Evolutionary conservation across 2,329 filamentous ascomycete species (phyloP).

Genomic region (Xylaria sp.): DNA sequence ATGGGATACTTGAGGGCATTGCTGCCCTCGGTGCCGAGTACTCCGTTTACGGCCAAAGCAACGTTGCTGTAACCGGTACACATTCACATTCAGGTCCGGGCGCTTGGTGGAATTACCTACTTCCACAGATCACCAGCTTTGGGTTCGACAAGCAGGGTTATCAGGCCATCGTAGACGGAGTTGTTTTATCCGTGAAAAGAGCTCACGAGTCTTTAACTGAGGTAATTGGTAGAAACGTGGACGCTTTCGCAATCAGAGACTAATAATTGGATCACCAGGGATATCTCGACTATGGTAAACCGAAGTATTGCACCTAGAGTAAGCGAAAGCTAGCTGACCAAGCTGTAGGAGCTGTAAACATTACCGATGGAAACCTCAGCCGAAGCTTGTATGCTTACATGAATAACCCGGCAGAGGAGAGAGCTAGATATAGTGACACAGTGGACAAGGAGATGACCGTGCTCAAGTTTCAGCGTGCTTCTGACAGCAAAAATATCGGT

Average conservation of each 20-base stretch:
- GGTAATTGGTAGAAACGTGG: conserved; percentile 31
- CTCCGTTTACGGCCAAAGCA: conserved; percentile 74
- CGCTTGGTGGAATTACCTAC: conserved; percentile 89
- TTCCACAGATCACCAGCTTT: conserved; percentile 85
- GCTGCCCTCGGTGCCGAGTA: conserved; percentile 72
- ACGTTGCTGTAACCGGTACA: conserved; percentile 87
- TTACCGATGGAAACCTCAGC: conserved; percentile 79
- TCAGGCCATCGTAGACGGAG: conserved; percentile 83
- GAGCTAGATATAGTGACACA: conserved; percentile 46
- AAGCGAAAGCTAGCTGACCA: conserved; percentile 7
- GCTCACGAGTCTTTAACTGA: conserved; percentile 73
- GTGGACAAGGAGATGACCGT: conserved; percentile 80
- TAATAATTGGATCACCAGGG: conserved; percentile 52
- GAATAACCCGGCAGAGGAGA: conserved; percentile 77
- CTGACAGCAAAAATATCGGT: conserved; percentile 76
- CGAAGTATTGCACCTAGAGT: background rate
- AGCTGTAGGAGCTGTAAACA: conserved; percentile 54
- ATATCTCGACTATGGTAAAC: conserved; percentile 66
- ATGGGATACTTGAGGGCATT: conserved; percentile 79
- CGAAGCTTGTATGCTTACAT: conserved; percentile 84
- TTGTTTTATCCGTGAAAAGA: conserved; percentile 76
- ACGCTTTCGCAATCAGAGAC: background rate
- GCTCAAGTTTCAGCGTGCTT: conserved; percentile 73
- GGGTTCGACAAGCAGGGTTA: conserved; percentile 89
- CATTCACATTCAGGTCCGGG: conserved; percentile 90